Evolutionary conservation across 768 basidiomycete species (phyloP), one percentile per base, ranked within the genome.

Genomic region (Tulasnella sp.): DNA sequence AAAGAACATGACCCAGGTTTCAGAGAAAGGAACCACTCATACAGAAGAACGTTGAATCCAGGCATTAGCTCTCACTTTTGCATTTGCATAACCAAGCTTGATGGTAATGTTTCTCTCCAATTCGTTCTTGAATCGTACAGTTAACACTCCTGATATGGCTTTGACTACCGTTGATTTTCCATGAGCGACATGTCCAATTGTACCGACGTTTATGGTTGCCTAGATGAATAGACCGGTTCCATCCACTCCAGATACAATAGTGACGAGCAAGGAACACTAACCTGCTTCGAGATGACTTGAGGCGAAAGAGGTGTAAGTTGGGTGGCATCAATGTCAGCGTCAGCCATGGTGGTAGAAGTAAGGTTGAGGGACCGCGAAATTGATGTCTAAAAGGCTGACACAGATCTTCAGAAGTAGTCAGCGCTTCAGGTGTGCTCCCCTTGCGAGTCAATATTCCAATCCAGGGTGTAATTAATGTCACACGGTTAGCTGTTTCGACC

Each of bases 51-150:
- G n/a, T n/a, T n/a, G n/a, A n/a, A n/a, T n/a, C n/a, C n/a, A n/a
- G n/a, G n/a, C n/a, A n/a, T n/a, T 35, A 16, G 4, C 12, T n/a
- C 79, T 58, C 58, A 92, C 91, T 70, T 98, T 99, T 37, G 95
- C 95, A 60, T 99, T 99, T 40, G 95, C 95, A 64, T 98, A 99
- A 54, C 95, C 95, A 41, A 99, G 77, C 71, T 99, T 96, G 71
- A 99, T 99, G 19, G 93, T 99, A 61, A 98, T 99, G 69, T 99
- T 99, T 56, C 93, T 74, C 54, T 98, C 95, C 51, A 98, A 78
- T 68, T 99, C 95, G 67, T 96, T 98, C 74, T 99, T 99, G 69
- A 99, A 98, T 60, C 93, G 78, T 41, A 98, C 95, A 15, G 95
- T 98, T 78, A 86, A 84, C 15, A 96, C 93, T 5, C 95, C 92